Evolutionary conservation across 1,284 basidiomycete species (phyloP), one percentile per base, ranked within the genome.

Genomic region (Takashimella koratensis): DNA sequence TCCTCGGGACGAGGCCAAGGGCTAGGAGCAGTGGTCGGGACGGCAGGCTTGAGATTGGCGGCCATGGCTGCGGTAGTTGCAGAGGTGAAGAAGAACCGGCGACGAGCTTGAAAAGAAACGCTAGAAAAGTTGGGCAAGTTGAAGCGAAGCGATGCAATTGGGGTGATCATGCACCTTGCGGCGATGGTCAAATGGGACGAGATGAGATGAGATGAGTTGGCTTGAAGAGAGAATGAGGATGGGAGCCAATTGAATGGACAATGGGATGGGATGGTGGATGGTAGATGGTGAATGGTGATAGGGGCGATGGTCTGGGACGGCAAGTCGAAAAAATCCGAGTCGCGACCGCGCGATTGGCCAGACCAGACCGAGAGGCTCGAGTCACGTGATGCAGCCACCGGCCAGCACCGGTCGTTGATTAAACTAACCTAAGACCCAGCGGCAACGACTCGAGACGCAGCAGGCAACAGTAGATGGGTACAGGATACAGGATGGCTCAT

Each of bases 1-100:
- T 83, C 78, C 45, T 72, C 57, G 2, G 75, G 75, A 8, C 57
- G 41, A 27, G 76, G 76, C 68, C 71, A 77, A 22, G 68, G 57
- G 49, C 69, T 69, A 26, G 75, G 63, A 20, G 71, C 47, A 13
- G 68, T 63, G 20, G 57, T 63, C 39, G 75, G 74, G 20, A 75
- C 53, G n/a, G 50, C 45, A 49, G 70, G 71, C 45, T 58, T 59
- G 23, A 58, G 50, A 41, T 56, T 53, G 40, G 68, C 70, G 36
- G 56, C 58, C 11, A 39, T 19, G 27, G 42, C 10, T 25, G 21
- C 6, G 36, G 16, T 2, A 2, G 36, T 36, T 21, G 43, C 6
- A 20, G 21, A 43, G 40, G 43, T 39, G 47, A n/a, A 22, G 47
- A 19, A 36, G 22, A 27, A 30, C 11, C 30, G 30, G 13, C 30